Percentiles rank a stretch among this genome's conserved stretches.
phyloP scores from a whole-genome alignment of 2,329 filamentous ascomycete species.

The Paradendryphiella salina region DNA sequence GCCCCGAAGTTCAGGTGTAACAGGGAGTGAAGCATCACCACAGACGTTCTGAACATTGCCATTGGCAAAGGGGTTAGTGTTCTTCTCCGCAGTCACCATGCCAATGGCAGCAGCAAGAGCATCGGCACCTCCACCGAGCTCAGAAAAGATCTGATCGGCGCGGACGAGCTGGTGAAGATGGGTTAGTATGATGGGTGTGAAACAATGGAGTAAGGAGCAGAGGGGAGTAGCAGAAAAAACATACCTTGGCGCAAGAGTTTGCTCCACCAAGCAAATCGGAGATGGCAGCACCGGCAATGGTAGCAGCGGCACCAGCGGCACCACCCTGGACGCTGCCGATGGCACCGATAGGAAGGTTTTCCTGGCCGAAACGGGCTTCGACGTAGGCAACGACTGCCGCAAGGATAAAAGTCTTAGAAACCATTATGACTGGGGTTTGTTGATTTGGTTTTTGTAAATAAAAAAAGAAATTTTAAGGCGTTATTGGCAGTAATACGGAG shows the following conservation, averaged over 20 bases:
- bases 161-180: slow-evolving; percentile 56
- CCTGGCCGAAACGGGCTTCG: slow-evolving; percentile 62
- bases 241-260: slow-evolving; percentile 66
- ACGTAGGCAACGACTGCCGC: slow-evolving; percentile 41
- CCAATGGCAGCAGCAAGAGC: slow-evolving; percentile 65
- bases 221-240: background rate
- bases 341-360: slow-evolving; percentile 61
- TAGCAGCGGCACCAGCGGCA: slow-evolving; percentile 62
- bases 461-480: background rate
- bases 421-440: slow-evolving; percentile 27
- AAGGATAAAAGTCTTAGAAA: slow-evolving; percentile 41
- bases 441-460: slow-evolving; percentile 11
- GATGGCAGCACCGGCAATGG: slow-evolving; percentile 65
- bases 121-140: slow-evolving; percentile 62
- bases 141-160: slow-evolving; percentile 65
- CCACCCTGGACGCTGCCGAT: slow-evolving; percentile 60
- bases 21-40: slow-evolving; percentile 64
- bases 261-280: slow-evolving; percentile 65
- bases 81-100: slow-evolving; percentile 70
- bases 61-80: slow-evolving; percentile 70
- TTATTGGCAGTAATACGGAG: slow-evolving; percentile 4
- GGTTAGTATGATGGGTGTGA: background rate
- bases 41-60: slow-evolving; percentile 64
- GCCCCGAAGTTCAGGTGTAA: slow-evolving; percentile 63
- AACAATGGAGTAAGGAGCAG: background rate